Conservation (phyloP, 1,284 basidiomycete genomes). For the Anthracocystis panici-leucophaei region DNA sequence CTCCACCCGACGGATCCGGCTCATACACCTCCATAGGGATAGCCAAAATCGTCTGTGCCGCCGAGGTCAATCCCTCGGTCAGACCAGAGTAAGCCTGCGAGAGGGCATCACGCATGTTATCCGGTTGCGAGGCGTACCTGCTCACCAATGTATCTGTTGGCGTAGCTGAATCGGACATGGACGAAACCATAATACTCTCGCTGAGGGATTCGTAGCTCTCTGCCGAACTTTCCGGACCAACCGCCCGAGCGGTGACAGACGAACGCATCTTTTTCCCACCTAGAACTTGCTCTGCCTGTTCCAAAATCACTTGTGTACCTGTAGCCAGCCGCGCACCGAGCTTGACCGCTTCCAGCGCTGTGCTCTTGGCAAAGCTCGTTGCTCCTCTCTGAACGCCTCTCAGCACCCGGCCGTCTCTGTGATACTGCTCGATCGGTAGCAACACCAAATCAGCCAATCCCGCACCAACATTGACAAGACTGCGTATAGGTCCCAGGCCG, state of each 20-base stretch:
- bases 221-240: conserved; percentile 65
- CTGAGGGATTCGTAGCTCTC: conserved; percentile 35
- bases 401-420: conserved; percentile 92
- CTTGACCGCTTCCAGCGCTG: conserved; percentile 92
- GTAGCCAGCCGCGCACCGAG: conserved; percentile 94
- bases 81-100: conserved; percentile 88
- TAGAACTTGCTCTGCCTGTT: conserved; percentile 91
- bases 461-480: conserved; percentile 91
- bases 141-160: conserved; percentile 73
- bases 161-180: conserved; percentile 7
- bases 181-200: conserved; percentile 33
- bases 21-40: conserved; percentile 99
- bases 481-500: conserved; percentile 91
- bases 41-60: conserved; percentile 96
- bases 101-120: conserved; percentile 85
- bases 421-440: conserved; percentile 95
- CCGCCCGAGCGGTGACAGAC: conserved; percentile 77
- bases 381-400: conserved; percentile 94
- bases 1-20: conserved; percentile 70
- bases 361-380: conserved; percentile 89
- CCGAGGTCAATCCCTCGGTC: conserved; percentile 77
- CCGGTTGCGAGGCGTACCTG: conserved; percentile 90
- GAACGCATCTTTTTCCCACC: conserved; percentile 74
- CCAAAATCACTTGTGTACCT: conserved; percentile 95
- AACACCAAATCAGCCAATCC: conserved; percentile 95